Evolutionary conservation across 2,329 filamentous ascomycete species (phyloP), one percentile per base, ranked within the genome.

Genomic region (Trichoderma sp.): DNA sequence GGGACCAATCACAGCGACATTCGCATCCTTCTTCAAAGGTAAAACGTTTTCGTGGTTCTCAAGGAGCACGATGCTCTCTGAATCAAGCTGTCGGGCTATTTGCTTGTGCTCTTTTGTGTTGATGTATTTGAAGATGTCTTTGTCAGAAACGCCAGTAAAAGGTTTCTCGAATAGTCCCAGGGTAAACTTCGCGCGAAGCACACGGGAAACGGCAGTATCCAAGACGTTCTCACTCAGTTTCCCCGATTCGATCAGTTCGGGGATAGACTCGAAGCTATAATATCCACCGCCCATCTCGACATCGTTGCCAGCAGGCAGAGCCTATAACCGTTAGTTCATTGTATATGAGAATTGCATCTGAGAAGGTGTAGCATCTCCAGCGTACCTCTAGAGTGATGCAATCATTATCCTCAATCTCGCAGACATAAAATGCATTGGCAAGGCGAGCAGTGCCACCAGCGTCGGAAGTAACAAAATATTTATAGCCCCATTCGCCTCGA

Each of bases 251-350:
- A 67, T 23, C 7, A 67, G 64, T 3, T 30, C 30, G 9, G 64
- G 64, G 64, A 67, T 67, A 36, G 47, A 57, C 11, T 67, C 39
- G 32, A 57, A 67, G 64, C 64, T 67, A 9, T 57, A 67, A 39
- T 67, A 67, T 30, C 64, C 64, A 20, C 64, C 64, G 11, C 64
- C 64, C 64, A 67, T 67, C 15, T 67, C 64, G 20, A 67, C 64
- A 26, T 67, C 64, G 32, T 67, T 67, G 15, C 64, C 64, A 23
- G 64, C 64, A 28, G 64, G 64, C 26, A 67, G 47, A 57, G 64
- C 64, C 64, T 67, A 36, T 30, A 20, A 17, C 17, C 2, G 8
- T 30, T 39, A 36, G 28, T 23, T 15, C 13, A 20, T 20, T 6
- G 13, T 20, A 13, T 15, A 3, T 2, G 4, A 57, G 5, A 20